A percentile compares a stretch with the other conserved stretches of the same genome.
phyloP scores from a whole-genome alignment of 495 filamentous ascomycete genomes.

The Letharia lupina region DNA sequence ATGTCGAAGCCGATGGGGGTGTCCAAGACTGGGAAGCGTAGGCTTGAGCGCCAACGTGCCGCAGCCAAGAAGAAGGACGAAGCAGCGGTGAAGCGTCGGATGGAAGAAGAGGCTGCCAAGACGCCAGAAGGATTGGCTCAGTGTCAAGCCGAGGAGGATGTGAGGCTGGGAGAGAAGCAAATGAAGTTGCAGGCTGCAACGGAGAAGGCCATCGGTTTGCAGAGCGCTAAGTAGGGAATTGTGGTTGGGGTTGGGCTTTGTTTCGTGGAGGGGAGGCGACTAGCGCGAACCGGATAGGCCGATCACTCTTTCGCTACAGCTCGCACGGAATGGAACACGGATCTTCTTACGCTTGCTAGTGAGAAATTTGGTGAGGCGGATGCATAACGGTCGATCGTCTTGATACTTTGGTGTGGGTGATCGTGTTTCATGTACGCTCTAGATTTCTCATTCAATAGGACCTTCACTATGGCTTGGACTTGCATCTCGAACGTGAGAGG shows the following conservation, averaged over 20 bases:
- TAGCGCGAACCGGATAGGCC: too few species aligned
- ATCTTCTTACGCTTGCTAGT: too few species aligned
- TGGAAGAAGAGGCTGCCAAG: neutral
- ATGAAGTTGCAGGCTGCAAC: neutral
- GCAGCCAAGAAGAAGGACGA: neutral
- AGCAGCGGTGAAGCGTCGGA: neutral
- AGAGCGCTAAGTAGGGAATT: neutral
- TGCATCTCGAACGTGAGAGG: too few species aligned
- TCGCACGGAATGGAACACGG: too few species aligned
- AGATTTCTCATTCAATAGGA: too few species aligned
- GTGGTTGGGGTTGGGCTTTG: neutral
- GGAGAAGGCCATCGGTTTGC: neutral
- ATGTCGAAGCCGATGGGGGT: neutral
- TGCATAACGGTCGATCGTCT: too few species aligned
- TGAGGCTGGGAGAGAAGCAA: neutral
- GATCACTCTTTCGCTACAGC: too few species aligned
- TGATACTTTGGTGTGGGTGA: too few species aligned
- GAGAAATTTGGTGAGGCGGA: too few species aligned
- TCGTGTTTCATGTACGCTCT: too few species aligned
- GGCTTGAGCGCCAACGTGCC: neutral
- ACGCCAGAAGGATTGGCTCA: neutral
- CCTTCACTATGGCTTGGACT: too few species aligned
- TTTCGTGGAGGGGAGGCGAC: neutral
- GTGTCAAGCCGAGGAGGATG: neutral
- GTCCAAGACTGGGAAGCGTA: neutral